phyloP scores from a whole-genome alignment of 495 filamentous ascomycete genomes.

The Jackrogersella multiformis region DNA sequence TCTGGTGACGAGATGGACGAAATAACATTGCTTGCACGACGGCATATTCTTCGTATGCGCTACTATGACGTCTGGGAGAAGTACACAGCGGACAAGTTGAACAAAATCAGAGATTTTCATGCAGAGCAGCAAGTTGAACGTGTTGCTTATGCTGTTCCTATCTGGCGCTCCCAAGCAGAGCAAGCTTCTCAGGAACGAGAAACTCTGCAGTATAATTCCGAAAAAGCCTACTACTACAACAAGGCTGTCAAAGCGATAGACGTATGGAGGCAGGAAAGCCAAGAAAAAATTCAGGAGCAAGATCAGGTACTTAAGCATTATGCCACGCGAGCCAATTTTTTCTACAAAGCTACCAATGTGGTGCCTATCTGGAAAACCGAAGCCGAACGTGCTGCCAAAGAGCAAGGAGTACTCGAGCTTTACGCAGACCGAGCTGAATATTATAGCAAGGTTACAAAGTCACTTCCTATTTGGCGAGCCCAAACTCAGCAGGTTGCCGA shows the following conservation, averaged over 20 bases:
- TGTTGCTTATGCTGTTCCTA: conserved; percentile 19
- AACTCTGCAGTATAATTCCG: conserved; percentile 23
- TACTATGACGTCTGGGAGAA: conserved; percentile 83
- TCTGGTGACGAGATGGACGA: conserved; percentile 40
- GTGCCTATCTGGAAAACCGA: conserved; percentile 44
- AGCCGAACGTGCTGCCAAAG: conserved; percentile 30
- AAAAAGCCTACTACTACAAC: conserved; percentile 29
- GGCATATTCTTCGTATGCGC: conserved; percentile 73
- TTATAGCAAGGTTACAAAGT: conserved; percentile 37
- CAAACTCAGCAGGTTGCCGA: conserved; percentile 30
- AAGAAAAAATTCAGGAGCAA: conserved; percentile 13
- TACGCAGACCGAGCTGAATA: conserved; percentile 41
- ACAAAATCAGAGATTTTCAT: conserved; percentile 71
- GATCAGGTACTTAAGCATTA: conserved; percentile 34
- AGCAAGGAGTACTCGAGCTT: conserved; percentile 27
- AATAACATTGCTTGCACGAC: conserved; percentile 67
- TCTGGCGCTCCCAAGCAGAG: conserved; percentile 38
- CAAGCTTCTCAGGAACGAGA: conserved; percentile 27
- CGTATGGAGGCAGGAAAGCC: conserved; percentile 36
- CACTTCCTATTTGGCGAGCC: conserved; percentile 44
- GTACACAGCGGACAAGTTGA: conserved; percentile 73
- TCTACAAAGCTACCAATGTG: conserved; percentile 37
- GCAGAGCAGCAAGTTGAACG: conserved; percentile 52
- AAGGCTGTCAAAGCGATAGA: conserved; percentile 28
- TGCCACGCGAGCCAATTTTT: conserved; percentile 41